Evolutionary conservation across 495 filamentous ascomycete species (phyloP), one percentile per base, ranked within the genome.

Genomic region (Penicillium daleae): DNA sequence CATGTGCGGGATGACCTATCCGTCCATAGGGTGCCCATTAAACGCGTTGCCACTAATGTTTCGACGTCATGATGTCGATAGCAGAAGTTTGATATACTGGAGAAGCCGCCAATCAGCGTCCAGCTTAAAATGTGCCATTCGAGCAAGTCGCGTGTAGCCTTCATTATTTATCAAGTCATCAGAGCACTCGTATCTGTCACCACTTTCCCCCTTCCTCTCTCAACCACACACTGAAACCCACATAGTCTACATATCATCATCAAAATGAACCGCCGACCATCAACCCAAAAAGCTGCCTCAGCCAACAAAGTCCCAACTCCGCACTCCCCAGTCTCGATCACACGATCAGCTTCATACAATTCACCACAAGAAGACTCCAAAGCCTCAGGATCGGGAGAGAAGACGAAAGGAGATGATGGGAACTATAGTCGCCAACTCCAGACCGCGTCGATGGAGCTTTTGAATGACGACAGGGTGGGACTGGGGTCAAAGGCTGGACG

Each of bases 401-500:
- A 24, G 2, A 12, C 53, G 12, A 57, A 27, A 52, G n/a, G 29
- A 31, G 19, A 39, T 27, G 13, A 35, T 4, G 42, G 19, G 5
- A 12, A 22, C 8, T 63, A 63, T 37, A 48, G 27, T 29, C 55
- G 49, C 29, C 55, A 58, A 29, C 55, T 63, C 1, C 56, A 48
- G 19, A 49, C 27, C 6, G 55, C 61, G 26, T 63, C 61, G 2
- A 63, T 48, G 1, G 61, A 51, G 13, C 55, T 63, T 12, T 22
- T 63, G n/a, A 63, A 63, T n/a, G 61, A 63, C 6, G 26, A 63
- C 1, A 52, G 61, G n/a, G 55, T 63, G 10, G 61, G 56, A 27
- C 13, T 56, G 5, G 56, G 55, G 9, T 63, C 61, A 4, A 63
- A 63, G 17, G 61, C 61, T 21, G 61, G 61, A 9, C 56, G 61